Base-by-base conservation (phyloP, 1,139 yeast species). In the Groenewaldozyma sp. region DNA sequence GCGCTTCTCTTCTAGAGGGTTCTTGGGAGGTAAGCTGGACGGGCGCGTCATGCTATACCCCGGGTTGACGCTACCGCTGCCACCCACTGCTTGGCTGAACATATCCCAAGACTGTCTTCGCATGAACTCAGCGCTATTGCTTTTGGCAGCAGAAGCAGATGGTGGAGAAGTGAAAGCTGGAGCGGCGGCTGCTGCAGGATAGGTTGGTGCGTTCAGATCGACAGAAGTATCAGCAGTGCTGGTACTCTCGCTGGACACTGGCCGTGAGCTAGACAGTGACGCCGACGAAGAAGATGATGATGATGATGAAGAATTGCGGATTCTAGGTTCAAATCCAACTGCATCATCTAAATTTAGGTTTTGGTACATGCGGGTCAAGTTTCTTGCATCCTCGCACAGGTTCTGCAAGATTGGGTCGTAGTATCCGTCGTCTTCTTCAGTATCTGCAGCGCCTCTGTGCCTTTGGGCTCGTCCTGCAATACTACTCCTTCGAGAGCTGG, bases 11-110 rank as follows among this genome's bases (percentile, higher is more conserved):
- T 81, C 88, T 19, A 62, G 59, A 10, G 61, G 55, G 18, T 73
- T 60, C 56, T 81, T 81, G 24, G 87, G 86, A 1, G 91, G 88
- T 31, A 81, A 59, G 65, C 78, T 74, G 0, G 71, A 60, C 13
- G 83, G 88, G 37, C 91, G 64, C 0, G 87, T 78, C 18, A 29
- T 26, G 28, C 38, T 22, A 34, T 28, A 24, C 34, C 31, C 9
- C 24, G 34, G 14, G 24, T 26, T 22, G 37, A 28, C 10, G 28
- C 9, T 11, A 35, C 34, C 21, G n/a, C n/a, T n/a, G n/a, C n/a
- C n/a, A n/a, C n/a, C n/a, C n/a, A n/a, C n/a, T n/a, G n/a, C n/a
- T n/a, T n/a, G n/a, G 5, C 27, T 27, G n/a, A 33, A 21, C 31
- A 22, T 17, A 10, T 34, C 36, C 36, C 10, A 13, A 11, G 36